Base-by-base conservation (phyloP, 2,329 filamentous ascomycete species). In the Talaromyces sp. region DNA sequence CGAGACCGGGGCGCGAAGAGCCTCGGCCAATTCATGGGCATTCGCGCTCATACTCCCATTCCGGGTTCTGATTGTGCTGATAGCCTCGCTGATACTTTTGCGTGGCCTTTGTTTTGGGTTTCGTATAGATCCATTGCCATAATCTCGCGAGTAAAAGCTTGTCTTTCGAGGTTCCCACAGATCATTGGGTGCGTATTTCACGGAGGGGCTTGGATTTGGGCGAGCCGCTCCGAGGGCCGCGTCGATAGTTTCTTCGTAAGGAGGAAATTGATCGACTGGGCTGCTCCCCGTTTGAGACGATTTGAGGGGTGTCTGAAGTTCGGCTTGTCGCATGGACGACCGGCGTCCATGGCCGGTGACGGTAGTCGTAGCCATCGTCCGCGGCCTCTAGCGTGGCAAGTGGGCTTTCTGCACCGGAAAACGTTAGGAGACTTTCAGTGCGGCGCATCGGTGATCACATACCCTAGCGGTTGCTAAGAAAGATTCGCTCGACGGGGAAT, bases 11-110 rank as follows among this genome's bases (percentile, higher is more conserved):
- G 92, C 93, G 68, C 88, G 90, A 55, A 99, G 82, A 47, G 92
- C 91, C 72, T 94, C 90, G 40, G 91, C 92, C 65, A 99, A 85
- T 74, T 97, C 93, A 55, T 95, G 90, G 49, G 91, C 92, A 75
- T 96, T 96, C 70, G 93, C 90, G 76, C 87, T 92, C 65, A 97
- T 87, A 71, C 92, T 97, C 47, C 85, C 90, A 65, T 87, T 90
- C 65, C 91, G 83, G 33, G 84, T 86, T 60, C 91, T 82, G 64
- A 97, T 93, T 3, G 86, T 91, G 63, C 84, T 86, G 60, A 97
- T 83, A n/a, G 93, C 91, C 73, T 96, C 91, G 65, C 86, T 86
- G 63, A 97, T 83, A 74, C 91, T 96, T 80, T 93, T 95, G 70
- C 94, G 90, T 60, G 88, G 80, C 16, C 77, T 78, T 67, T 92